Conservation (phyloP, 805 yeast species). For the Komagataella mondaviorum region DNA sequence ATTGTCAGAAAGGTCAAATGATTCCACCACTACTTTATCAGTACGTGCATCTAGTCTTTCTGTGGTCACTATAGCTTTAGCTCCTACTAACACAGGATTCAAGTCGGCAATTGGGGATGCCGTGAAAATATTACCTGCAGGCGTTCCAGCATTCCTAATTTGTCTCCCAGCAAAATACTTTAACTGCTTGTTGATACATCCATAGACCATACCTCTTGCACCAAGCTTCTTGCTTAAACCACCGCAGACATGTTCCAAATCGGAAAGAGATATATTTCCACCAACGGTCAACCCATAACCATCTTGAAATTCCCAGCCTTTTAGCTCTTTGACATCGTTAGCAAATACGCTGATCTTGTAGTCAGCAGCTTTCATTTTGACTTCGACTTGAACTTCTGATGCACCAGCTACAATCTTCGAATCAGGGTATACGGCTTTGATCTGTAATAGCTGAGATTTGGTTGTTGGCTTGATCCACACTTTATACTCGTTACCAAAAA, state of each 20-base stretch:
- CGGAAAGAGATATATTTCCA: conserved; percentile 25
- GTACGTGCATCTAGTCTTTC: conserved; percentile 14
- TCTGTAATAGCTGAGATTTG: conserved; percentile 20
- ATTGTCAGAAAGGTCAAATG: conserved; percentile 20
- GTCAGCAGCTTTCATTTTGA: conserved; percentile 26
- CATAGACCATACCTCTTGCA: conserved; percentile 19
- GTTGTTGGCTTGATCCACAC: conserved; percentile 32
- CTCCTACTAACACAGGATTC: conserved; percentile 30
- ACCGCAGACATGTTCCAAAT: conserved; percentile 23
- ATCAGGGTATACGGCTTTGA: conserved; percentile 19
- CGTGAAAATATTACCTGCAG: conserved; percentile 35
- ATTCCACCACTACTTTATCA: conserved; percentile 11
- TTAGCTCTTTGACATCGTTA: conserved; percentile 28
- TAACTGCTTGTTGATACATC: conserved; percentile 24
- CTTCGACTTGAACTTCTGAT: conserved; percentile 32
- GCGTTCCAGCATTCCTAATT: conserved; percentile 34
- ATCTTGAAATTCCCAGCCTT: conserved; percentile 20
- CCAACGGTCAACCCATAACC: conserved; percentile 28
- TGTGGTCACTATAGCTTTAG: conserved; percentile 23
- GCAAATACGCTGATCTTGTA: conserved; percentile 25
- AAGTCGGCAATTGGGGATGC: conserved; percentile 36
- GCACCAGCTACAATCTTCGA: conserved; percentile 32
- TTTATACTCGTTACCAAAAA: conserved; percentile 23
- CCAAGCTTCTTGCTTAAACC: conserved; percentile 12
- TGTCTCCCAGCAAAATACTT: conserved; percentile 35